Conservation (phyloP, 2,329 filamentous ascomycete species). For the Ascomycota sp. region DNA sequence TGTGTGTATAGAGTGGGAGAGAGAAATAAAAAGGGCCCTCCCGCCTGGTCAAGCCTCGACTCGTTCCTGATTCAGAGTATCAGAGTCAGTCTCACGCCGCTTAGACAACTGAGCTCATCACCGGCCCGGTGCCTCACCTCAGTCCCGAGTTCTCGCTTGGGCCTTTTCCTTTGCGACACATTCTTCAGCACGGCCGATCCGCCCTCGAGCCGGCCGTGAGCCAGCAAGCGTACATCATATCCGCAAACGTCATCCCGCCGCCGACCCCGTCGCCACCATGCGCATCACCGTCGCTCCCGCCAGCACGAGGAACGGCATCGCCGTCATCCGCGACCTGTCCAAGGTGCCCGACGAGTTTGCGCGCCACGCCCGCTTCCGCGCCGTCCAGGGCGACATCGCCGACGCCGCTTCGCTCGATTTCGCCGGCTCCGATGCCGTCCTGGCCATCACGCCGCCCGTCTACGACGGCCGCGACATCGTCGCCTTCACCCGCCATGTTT, state of each 20-base stretch:
- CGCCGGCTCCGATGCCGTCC: constrained; percentile 8
- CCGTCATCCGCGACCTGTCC: constrained; percentile 9
- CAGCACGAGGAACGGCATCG: constrained; percentile 10
- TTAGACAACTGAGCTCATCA: too few relatives aligned
- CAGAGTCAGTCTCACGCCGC: too few relatives aligned
- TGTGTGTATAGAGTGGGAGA: too few relatives aligned
- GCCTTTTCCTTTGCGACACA: too few relatives aligned
- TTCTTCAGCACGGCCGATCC: too few relatives aligned
- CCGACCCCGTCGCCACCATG: constrained; percentile 3
- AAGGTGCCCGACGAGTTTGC: constrained; percentile 11
- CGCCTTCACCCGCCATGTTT: constrained; percentile 4
- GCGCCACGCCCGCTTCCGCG: constrained; percentile 7
- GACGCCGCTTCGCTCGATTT: constrained; percentile 12
- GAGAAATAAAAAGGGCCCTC: too few relatives aligned
- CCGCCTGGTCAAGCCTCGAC: too few relatives aligned
- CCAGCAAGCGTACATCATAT: too few relatives aligned
- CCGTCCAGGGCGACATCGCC: constrained; percentile 9
- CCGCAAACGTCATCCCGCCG: not conserved
- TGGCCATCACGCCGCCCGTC: constrained; percentile 12
- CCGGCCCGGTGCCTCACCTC: too few relatives aligned
- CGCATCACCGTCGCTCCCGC: constrained; percentile 13
- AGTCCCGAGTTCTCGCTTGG: too few relatives aligned
- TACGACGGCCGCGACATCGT: constrained; percentile 8
- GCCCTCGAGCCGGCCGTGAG: too few relatives aligned
- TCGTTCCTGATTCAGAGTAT: too few relatives aligned